Evolutionary conservation across 371 early-diverging fungal species (phyloP), one percentile per base, ranked within the genome.

Genomic region (Phascolomyces articulosus): DNA sequence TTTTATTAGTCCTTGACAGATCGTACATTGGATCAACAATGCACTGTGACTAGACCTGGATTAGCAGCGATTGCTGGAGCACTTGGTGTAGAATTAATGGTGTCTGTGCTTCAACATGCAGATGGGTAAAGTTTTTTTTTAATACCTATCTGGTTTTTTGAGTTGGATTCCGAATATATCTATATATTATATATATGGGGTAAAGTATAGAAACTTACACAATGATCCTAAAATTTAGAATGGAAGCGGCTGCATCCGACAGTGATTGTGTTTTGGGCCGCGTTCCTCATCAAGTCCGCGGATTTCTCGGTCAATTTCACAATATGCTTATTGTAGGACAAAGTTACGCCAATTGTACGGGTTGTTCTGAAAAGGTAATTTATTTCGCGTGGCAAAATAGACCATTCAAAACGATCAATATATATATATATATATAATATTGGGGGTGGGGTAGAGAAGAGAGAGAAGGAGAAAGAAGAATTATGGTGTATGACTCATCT

Each of bases 31-130:
- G 98, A 98, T 72, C 97, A 98, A 67, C 96, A 96, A 81, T 98
- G 98, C 74, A 98, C 98, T 0, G 98, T 98, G 11, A 96, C 98
- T 7, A 85, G 98, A 4, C 98, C 98, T 2, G 98, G 98, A 6
- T 73, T 98, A 21, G 89, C 97, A 2, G 89, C 93, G 2, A 87
- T 97, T 38, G 96, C 98, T 0, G 85, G 88, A 38, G 96, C 94
- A 1, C 71, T 85, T 27, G 93, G 95, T 0, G 97, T 95, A 2
- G 98, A 98, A 80, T 81, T 98, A 62, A 77, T 97, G 75, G 91
- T 94, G 4, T 92, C 96, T 0, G 59, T 95, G 13, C 65, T 95
- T 28, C 96, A 97, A 74, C 95, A 96, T 70, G 88, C 87, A 23
- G 77, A 84, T 11, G 92, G 93, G 93, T 90, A 86, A 67, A 63